Conservation (phyloP, 768 basidiomycete genomes). For the Boletus rex-veris region DNA sequence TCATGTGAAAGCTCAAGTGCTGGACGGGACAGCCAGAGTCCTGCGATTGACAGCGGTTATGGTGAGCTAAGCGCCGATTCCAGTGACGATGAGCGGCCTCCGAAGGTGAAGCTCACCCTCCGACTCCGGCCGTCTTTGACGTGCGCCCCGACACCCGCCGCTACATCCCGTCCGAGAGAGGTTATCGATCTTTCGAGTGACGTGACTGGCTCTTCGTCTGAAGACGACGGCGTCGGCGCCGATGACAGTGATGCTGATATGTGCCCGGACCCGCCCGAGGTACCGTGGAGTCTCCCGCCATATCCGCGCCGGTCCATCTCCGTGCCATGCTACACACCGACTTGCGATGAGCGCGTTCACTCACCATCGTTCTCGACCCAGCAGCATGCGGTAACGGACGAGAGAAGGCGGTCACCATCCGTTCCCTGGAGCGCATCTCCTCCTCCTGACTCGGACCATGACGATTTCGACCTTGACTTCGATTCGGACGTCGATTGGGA, state of each 20-base stretch:
- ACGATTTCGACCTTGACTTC: constrained; percentile 47
- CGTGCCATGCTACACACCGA: constrained; percentile 54
- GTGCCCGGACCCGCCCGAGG: constrained; percentile 26
- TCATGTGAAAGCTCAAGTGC: constrained; percentile 7
- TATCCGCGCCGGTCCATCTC: constrained; percentile 57
- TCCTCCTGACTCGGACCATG: constrained; percentile 59
- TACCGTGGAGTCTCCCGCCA: constrained; percentile 50
- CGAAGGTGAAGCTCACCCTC: constrained; percentile 69
- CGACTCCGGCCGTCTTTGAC: constrained; percentile 47
- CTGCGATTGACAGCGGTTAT: constrained; percentile 25
- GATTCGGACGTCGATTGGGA: constrained; percentile 63
- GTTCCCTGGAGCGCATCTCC: constrained; percentile 59
- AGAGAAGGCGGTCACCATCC: constrained; percentile 56
- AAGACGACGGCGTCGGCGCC: constrained; percentile 32
- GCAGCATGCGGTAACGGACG: constrained; percentile 16
- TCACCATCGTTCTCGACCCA: constrained; percentile 26
- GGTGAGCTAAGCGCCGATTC: constrained; percentile 21
- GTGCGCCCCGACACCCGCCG: constrained; percentile 14
- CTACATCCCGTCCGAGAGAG: constrained; percentile 19
- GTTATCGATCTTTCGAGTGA: constrained; percentile 44
- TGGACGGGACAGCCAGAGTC: constrained; percentile 20
- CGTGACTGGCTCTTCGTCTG: constrained; percentile 32
- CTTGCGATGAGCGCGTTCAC: constrained; percentile 34
- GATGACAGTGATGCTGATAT: constrained; percentile 22
- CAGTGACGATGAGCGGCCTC: constrained; percentile 38